These are phyloP conservation scores for Tanacetum coccineum DNA, from an alignment of 129 eudicot genomes.

Conservation along the genomic window DNA sequence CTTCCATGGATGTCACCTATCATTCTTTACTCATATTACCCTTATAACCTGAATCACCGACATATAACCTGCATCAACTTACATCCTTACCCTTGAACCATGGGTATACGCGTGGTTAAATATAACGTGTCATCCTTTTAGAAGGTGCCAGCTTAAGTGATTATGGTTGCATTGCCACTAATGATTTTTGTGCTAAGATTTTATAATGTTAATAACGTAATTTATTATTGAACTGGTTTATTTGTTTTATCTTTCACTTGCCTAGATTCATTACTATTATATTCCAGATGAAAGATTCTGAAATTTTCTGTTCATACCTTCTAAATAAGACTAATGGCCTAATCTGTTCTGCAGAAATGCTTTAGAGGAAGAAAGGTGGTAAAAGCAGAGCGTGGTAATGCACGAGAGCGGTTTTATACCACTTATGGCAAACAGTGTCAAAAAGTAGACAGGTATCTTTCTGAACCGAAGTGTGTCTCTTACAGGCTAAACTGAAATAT, in stretches of 20 bases:
- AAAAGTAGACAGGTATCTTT: conserved; percentile 61
- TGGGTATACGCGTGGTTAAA: neutral
- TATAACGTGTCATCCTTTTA: too few species aligned
- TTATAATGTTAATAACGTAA: neutral
- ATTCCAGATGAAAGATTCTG: neutral
- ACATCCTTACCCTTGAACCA: conserved; percentile 2
- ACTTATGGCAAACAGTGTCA: conserved; percentile 72
- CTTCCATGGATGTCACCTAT: too few species aligned
- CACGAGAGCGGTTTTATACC: conserved; percentile 59
- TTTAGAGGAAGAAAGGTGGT: conserved; percentile 90
- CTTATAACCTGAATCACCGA: neutral
- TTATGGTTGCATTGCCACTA: neutral
- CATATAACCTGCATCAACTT: neutral
- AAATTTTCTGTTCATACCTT: conserved; percentile 10
- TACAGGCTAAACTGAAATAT: neutral
- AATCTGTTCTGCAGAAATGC: conserved; percentile 60
- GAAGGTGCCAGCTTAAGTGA: neutral
- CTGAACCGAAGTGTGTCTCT: neutral
- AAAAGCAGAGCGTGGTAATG: conserved; percentile 59
- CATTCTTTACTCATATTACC: conserved; percentile 9
- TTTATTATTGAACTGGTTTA: neutral
- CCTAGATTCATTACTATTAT: neutral
- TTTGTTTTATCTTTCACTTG: conserved; percentile 3
- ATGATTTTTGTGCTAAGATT: neutral
- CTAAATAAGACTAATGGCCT: neutral